phyloP scores from a whole-genome alignment of 495 filamentous ascomycete genomes.

The Podospora pseudocomata region DNA sequence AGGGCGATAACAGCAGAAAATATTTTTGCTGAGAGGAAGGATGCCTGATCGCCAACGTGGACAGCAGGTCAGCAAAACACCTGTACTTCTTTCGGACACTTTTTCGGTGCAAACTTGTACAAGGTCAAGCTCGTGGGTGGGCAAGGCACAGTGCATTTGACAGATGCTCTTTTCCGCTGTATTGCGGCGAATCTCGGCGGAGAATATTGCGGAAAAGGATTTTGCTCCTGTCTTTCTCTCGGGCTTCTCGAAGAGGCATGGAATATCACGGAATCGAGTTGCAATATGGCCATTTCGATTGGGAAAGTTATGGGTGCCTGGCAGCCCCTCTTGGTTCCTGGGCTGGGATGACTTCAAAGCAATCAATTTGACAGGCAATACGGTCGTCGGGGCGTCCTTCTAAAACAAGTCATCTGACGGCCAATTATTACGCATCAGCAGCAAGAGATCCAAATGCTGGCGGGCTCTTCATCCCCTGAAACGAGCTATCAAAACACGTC shows the following conservation, averaged over 20 bases:
- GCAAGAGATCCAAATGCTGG: not conserved
- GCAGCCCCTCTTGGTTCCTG: not conserved
- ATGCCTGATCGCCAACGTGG: constrained; percentile 4
- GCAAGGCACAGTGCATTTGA: constrained; percentile 34
- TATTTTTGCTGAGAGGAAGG: constrained; percentile 14
- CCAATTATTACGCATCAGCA: not conserved
- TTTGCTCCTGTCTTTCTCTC: not conserved
- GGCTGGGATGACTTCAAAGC: not conserved
- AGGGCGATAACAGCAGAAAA: not conserved
- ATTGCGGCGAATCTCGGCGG: constrained; percentile 29
- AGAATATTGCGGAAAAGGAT: constrained; percentile 17
- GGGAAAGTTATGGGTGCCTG: not conserved
- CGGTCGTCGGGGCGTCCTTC: not conserved
- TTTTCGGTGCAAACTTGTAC: constrained; percentile 35
- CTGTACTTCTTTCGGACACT: constrained; percentile 35
- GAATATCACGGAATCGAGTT: constrained; percentile 23
- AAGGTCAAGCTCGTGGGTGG: constrained; percentile 32
- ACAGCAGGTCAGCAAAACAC: constrained; percentile 7
- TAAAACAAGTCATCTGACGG: not conserved
- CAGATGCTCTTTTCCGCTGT: constrained; percentile 38
- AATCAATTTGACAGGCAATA: not conserved
- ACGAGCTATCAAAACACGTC: not conserved
- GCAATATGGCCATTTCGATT: not conserved
- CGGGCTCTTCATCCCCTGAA: not conserved
- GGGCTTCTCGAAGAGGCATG: constrained; percentile 35